These are phyloP conservation scores for Epichloe elymi DNA, from an alignment of 2,329 filamentous ascomycete species.

Conservation along the genomic window DNA sequence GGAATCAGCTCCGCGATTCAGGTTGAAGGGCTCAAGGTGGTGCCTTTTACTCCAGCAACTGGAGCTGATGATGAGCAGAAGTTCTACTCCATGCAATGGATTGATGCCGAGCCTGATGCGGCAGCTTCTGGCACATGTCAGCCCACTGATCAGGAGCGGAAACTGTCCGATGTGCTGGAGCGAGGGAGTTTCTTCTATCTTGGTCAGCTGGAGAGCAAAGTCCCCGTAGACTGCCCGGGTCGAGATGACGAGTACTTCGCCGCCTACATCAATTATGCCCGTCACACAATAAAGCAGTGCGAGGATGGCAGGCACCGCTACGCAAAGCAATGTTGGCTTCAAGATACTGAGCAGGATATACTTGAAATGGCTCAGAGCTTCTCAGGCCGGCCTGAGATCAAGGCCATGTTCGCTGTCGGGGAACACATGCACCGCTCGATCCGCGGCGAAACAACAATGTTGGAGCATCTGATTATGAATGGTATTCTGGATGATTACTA, in stretches of 20 bases:
- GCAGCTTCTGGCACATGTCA: neutral
- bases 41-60: neutral
- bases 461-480: conserved; percentile 24
- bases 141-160: neutral
- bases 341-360: neutral
- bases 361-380: neutral
- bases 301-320: neutral
- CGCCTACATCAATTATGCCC: neutral
- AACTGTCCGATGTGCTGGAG: neutral
- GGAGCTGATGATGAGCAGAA: neutral
- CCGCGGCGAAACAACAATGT: conserved; percentile 18
- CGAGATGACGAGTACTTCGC: neutral
- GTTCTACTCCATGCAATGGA: neutral
- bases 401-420: conserved; percentile 16
- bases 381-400: conserved; percentile 9
- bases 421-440: conserved; percentile 22
- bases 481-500: conserved; percentile 14
- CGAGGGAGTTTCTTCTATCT: neutral
- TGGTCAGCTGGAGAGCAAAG: neutral
- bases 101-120: neutral
- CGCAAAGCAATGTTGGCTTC: neutral
- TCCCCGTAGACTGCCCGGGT: neutral
- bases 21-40: neutral
- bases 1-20: neutral
- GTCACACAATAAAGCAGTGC: neutral